phyloP scores from a whole-genome alignment of 139 green algal genomes.

The Protoeuglena noctilucae region DNA sequence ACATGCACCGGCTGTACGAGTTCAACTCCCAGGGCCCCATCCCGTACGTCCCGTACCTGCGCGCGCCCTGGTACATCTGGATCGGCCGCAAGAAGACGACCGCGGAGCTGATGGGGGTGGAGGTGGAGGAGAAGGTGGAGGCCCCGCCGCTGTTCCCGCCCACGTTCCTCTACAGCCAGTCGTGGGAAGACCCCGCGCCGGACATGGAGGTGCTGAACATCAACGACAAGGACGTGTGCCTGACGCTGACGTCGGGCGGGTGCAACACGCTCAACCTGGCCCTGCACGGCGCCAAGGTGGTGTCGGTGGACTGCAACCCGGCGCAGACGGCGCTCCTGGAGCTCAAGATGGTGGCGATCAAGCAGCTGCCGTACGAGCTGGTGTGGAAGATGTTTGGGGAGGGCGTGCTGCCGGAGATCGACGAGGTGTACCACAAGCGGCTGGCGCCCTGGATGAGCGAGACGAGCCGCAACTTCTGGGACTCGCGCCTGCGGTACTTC shows the following conservation, averaged over 20 bases:
- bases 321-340: conserved; percentile 86
- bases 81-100: conserved; percentile 39
- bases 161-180: conserved; percentile 97
- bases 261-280: conserved; percentile 94
- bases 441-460: conserved; percentile 84
- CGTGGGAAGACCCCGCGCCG: conserved; percentile 88
- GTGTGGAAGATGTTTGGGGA: conserved; percentile 78
- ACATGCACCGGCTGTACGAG: conserved; percentile 70
- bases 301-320: conserved; percentile 94
- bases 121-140: conserved; percentile 31
- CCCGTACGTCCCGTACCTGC: conserved; percentile 82
- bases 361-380: conserved; percentile 75
- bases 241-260: conserved; percentile 92
- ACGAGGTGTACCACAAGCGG: conserved; percentile 60
- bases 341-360: conserved; percentile 74
- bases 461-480: conserved; percentile 74
- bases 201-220: conserved; percentile 81
- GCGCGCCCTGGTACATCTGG: conserved; percentile 88
- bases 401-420: conserved; percentile 56
- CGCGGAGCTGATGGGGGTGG: conserved; percentile 14
- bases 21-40: conserved; percentile 77
- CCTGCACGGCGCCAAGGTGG: conserved; percentile 66
- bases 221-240: conserved; percentile 55
- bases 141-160: conserved; percentile 75
- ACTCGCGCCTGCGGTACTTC: conserved; percentile 73